Conservation (phyloP, 108 stramenopile genomes). For the Nitzschia inconspicua region DNA sequence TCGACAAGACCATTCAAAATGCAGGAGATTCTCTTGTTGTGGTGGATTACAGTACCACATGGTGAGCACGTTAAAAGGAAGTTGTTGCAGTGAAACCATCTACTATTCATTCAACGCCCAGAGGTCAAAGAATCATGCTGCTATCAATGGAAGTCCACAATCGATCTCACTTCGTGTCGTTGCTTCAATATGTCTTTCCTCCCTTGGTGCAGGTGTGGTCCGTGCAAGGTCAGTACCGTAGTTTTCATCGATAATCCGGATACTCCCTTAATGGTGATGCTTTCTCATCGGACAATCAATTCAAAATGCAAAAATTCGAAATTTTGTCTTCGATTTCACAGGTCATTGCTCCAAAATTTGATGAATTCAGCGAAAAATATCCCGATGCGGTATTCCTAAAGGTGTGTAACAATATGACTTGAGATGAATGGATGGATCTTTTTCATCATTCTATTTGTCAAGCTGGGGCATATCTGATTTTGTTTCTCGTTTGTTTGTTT, state of each 20-base stretch:
- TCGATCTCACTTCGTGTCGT: background rate
- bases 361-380: slow-evolving; percentile 81
- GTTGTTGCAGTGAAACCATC: no score
- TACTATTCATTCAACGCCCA: no score
- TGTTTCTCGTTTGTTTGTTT: slow-evolving; percentile 1
- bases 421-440: background rate
- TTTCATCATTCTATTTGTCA: background rate
- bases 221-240: no score
- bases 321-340: no score
- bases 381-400: slow-evolving; percentile 80
- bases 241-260: no score
- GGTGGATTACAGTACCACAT: slow-evolving; percentile 91
- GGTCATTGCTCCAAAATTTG: slow-evolving; percentile 88
- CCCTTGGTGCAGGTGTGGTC: slow-evolving; percentile 63
- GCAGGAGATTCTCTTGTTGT: slow-evolving; percentile 71
- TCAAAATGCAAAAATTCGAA: no score
- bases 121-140: no score
- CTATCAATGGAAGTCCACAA: no score
- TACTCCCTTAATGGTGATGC: no score
- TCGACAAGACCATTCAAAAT: slow-evolving; percentile 60
- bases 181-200: background rate
- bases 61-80: no score
- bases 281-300: no score
- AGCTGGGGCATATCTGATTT: background rate
- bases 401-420: slow-evolving; percentile 23